Conservation (phyloP, 495 filamentous ascomycete species). For the Cercophora newfieldiana region DNA sequence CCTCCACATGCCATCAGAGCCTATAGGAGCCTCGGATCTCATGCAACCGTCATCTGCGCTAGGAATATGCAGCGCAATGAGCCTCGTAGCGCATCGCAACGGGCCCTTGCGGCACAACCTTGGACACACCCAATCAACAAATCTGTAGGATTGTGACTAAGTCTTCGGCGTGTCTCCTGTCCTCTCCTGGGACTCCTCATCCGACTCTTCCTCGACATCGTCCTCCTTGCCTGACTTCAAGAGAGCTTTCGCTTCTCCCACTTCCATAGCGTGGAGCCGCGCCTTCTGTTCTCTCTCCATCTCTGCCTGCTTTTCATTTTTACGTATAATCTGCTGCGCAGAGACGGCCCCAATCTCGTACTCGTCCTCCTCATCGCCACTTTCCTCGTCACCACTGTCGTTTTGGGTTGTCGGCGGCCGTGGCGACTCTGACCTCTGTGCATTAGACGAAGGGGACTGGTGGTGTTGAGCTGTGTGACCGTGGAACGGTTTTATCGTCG, state of each 20-base stretch:
- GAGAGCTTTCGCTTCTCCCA: constrained; percentile 53
- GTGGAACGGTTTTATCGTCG: constrained; percentile 51
- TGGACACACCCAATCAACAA: background rate
- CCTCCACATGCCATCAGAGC: background rate
- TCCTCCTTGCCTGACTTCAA: constrained; percentile 28
- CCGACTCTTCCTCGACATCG: constrained; percentile 32
- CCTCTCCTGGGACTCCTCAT: constrained; percentile 30
- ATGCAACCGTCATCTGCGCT: background rate
- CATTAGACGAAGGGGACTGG: constrained; percentile 30
- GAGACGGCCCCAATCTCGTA: constrained; percentile 51
- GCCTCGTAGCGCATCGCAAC: background rate
- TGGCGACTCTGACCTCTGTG: constrained; percentile 25
- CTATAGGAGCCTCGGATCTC: background rate
- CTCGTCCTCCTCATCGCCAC: constrained; percentile 51
- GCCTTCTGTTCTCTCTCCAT: constrained; percentile 46
- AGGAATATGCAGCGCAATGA: background rate
- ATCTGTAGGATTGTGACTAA: background rate
- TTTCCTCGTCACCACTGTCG: constrained; percentile 50
- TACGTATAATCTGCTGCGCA: constrained; percentile 33
- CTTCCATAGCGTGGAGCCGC: constrained; percentile 57
- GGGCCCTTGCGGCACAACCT: background rate
- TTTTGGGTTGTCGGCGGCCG: constrained; percentile 23
- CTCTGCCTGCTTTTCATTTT: constrained; percentile 20
- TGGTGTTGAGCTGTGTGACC: constrained; percentile 33
- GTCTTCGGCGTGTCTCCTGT: background rate